phyloP scores from a whole-genome alignment of 1,284 basidiomycete species.

The Rhodotorula sp. region DNA sequence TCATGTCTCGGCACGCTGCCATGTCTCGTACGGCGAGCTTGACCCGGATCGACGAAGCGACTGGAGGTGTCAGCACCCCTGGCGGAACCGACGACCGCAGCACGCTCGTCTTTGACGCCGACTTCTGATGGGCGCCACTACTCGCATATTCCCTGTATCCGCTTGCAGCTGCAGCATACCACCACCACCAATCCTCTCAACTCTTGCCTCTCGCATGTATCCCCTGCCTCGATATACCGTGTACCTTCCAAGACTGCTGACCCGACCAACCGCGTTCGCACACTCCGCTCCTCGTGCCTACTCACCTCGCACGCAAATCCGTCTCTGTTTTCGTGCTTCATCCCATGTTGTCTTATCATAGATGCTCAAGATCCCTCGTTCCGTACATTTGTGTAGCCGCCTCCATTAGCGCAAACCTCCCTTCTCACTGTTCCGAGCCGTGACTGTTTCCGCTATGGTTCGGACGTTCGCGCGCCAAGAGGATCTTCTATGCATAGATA shows the following conservation, averaged over 20 bases:
- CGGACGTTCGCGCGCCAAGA: too few species aligned
- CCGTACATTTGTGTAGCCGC: not conserved
- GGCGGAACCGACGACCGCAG: constrained; percentile 19
- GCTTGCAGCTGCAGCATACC: not conserved
- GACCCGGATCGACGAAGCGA: not conserved
- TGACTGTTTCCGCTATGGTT: too few species aligned
- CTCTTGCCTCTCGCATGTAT: not conserved
- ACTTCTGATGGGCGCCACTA: constrained; percentile 46
- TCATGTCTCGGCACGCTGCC: constrained; percentile 6
- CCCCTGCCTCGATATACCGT: not conserved
- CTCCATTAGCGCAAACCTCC: not conserved
- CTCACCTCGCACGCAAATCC: too few species aligned
- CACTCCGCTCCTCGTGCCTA: not conserved
- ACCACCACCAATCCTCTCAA: not conserved
- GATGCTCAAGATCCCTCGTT: too few species aligned
- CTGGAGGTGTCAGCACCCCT: constrained; percentile 15
- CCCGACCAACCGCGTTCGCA: too few species aligned
- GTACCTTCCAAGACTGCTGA: not conserved
- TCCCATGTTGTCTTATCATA: too few species aligned
- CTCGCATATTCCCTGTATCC: too few species aligned
- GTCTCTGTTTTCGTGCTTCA: too few species aligned
- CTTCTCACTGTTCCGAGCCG: not conserved
- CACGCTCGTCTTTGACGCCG: constrained; percentile 48
- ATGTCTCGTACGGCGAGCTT: constrained; percentile 3
- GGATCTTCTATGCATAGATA: too few species aligned